A percentile compares a stretch with the other conserved stretches of the same genome.
phyloP scores from a whole-genome alignment of 2,329 filamentous ascomycete genomes.

The Microdochium bolleyi region DNA sequence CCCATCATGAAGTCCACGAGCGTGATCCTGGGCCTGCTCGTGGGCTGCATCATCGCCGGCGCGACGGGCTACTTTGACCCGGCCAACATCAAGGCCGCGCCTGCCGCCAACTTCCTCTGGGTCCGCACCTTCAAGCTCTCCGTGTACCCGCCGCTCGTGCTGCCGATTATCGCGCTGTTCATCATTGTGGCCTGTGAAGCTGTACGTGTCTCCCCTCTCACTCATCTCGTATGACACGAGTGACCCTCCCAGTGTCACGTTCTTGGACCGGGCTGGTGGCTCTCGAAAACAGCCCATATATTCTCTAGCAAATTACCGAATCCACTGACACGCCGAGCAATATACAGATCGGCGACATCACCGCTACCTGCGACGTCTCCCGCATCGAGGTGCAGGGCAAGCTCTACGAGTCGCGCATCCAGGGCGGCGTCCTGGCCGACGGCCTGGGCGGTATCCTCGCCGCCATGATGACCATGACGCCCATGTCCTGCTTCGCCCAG shows the following conservation, averaged over 20 bases:
- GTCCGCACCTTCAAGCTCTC: slow-evolving; percentile 66
- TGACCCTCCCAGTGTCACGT: too few species aligned
- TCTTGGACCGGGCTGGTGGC: too few species aligned
- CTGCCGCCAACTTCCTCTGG: slow-evolving; percentile 70
- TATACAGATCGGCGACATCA: slow-evolving; percentile 53
- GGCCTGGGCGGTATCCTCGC: slow-evolving; percentile 69
- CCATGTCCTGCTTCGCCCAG: slow-evolving; percentile 74
- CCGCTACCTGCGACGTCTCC: slow-evolving; percentile 74
- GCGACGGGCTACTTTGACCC: slow-evolving; percentile 72
- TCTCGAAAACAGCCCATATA: too few species aligned
- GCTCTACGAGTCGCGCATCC: slow-evolving; percentile 68
- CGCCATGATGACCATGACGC: slow-evolving; percentile 70
- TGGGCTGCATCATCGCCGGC: slow-evolving; percentile 72
- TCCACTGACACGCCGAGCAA: neutral
- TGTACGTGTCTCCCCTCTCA: slow-evolving; percentile 29
- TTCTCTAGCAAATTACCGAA: too few species aligned
- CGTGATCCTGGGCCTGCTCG: slow-evolving; percentile 65
- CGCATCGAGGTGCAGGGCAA: slow-evolving; percentile 65
- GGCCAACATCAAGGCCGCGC: slow-evolving; percentile 63
- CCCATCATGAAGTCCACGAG: slow-evolving; percentile 79
- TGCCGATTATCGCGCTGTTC: slow-evolving; percentile 62
- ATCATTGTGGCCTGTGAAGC: slow-evolving; percentile 72
- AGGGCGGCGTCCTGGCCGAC: slow-evolving; percentile 72
- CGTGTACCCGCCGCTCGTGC: slow-evolving; percentile 65
- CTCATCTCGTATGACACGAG: neutral